A percentile compares a stretch with the other conserved stretches of the same genome.
These are phyloP conservation scores for Bertia moriformis DNA, from an alignment of 2,329 filamentous ascomycete genomes.

Conservation along the genomic window DNA sequence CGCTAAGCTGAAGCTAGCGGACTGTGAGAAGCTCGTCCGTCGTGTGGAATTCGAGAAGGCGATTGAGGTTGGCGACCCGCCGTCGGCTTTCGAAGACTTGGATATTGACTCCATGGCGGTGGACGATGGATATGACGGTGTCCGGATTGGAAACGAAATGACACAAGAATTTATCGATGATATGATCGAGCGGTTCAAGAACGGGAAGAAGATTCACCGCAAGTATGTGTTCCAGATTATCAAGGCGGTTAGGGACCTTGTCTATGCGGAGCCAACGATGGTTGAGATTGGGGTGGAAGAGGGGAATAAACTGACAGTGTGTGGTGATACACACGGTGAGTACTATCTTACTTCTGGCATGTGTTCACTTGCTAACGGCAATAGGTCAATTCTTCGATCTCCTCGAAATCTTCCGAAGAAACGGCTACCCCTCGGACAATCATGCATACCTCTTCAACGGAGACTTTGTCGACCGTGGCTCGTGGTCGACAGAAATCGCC, in stretches of 20 bases:
- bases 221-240: constrained; percentile 98
- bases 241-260: constrained; percentile 73
- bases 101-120: constrained; percentile 76
- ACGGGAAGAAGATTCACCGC: constrained; percentile 81
- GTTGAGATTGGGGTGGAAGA: constrained; percentile 75
- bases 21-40: constrained; percentile 90
- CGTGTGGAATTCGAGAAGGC: constrained; percentile 85
- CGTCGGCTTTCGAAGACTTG: constrained; percentile 79
- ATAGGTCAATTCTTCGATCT: constrained; percentile 95
- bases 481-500: constrained; percentile 95
- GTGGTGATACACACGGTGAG: constrained; percentile 87
- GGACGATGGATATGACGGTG: constrained; percentile 75
- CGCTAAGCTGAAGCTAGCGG: constrained; percentile 76
- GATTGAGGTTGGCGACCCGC: constrained; percentile 83
- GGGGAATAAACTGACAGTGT: constrained; percentile 74
- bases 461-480: constrained; percentile 94
- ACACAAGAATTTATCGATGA: constrained; percentile 93
- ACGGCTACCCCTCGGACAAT: constrained; percentile 69
- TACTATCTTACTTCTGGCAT: constrained; percentile 4
- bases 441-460: constrained; percentile 97
- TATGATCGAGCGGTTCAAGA: constrained; percentile 93
- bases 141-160: constrained; percentile 66
- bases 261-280: constrained; percentile 91
- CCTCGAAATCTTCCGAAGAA: constrained; percentile 86
- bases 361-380: not conserved